Base-by-base conservation (phyloP, 1,284 basidiomycete species). In the Apiotrichum gracile region DNA sequence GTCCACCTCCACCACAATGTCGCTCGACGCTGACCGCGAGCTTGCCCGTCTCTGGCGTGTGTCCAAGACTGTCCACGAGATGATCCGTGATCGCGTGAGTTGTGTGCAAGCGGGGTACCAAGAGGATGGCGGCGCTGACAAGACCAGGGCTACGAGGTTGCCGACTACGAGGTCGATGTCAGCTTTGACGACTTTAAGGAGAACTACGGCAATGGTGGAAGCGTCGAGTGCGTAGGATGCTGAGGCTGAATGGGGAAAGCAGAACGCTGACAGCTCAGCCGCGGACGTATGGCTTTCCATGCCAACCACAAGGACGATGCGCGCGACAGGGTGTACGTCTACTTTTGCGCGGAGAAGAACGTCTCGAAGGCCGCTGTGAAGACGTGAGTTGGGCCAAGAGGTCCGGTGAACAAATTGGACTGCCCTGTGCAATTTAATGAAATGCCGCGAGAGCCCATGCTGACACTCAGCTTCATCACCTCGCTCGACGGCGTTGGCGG, bases 321-420 rank as follows among this genome's bases (percentile, higher is more conserved):
- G 25, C 76, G 78, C 26, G 86, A 92, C 66, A 86, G 91, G 69
- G 90, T 99, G 64, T 97, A 91, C 69, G 81, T 98, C 19, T 97
- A 88, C 76, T 99, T 96, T 76, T 86, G 89, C 22, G 87, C 91
- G 40, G 93, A 97, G 74, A 83, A 81, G 70, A 92, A 87, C 62
- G 92, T 97, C 9, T 88, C 90, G 56, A 90, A 97, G 49, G 92
- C 92, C 75, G 89, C 90, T 4, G 94, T 97, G 88, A 81, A 91
- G 78, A 92, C 89, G 92, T 94, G 70, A 61, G 87, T 79, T 29
- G 40, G 31, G n/a, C n/a, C n/a, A n/a, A n/a, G n/a, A n/a, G n/a
- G n/a, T n/a, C n/a, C n/a, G n/a, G n/a, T n/a, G n/a, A n/a, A n/a
- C n/a, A n/a, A n/a, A n/a, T n/a, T n/a, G n/a, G n/a, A n/a, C n/a